phyloP scores from a whole-genome alignment of 495 filamentous ascomycete genomes.

The Cercophora sp. region DNA sequence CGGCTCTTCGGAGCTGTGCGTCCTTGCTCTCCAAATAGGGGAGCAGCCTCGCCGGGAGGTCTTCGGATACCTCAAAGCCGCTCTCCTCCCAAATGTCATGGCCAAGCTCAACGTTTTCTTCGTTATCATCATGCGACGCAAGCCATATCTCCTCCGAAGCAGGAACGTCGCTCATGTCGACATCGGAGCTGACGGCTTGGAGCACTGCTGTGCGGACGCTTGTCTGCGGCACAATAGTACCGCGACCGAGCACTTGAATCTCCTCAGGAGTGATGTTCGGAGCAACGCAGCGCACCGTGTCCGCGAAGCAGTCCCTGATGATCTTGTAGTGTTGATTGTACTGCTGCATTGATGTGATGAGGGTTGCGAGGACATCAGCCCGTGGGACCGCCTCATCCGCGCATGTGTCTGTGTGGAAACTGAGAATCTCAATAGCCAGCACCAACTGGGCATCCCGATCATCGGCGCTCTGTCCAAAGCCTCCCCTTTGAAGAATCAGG shows the following conservation, averaged over 20 bases:
- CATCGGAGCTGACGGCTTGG: slow-evolving; percentile 85
- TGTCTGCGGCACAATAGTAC: slow-evolving; percentile 70
- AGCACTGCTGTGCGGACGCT: slow-evolving; percentile 80
- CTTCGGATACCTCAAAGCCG: slow-evolving; percentile 62
- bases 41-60: slow-evolving; percentile 60
- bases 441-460: slow-evolving; percentile 84
- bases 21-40: slow-evolving; percentile 78
- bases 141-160: slow-evolving; percentile 93
- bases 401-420: slow-evolving; percentile 77
- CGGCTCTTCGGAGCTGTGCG: slow-evolving; percentile 73
- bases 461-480: slow-evolving; percentile 66
- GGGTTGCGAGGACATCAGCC: slow-evolving; percentile 58
- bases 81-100: slow-evolving; percentile 93
- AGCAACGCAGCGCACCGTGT: slow-evolving; percentile 75
- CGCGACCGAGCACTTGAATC: slow-evolving; percentile 64
- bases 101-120: slow-evolving; percentile 82
- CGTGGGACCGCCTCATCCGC: slow-evolving; percentile 71
- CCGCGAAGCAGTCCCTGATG: slow-evolving; percentile 84
- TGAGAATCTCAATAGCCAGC: slow-evolving; percentile 83
- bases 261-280: slow-evolving; percentile 68
- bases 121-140: slow-evolving; percentile 80
- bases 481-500: slow-evolving; percentile 68
- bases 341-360: slow-evolving; percentile 78
- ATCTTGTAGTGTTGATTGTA: slow-evolving; percentile 92
- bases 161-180: slow-evolving; percentile 80